Evolutionary conservation across 2,329 filamentous ascomycete genomes (phyloP), one percentile per base, ranked within the genome.

Genomic region (Colletotrichum orbiculare): DNA sequence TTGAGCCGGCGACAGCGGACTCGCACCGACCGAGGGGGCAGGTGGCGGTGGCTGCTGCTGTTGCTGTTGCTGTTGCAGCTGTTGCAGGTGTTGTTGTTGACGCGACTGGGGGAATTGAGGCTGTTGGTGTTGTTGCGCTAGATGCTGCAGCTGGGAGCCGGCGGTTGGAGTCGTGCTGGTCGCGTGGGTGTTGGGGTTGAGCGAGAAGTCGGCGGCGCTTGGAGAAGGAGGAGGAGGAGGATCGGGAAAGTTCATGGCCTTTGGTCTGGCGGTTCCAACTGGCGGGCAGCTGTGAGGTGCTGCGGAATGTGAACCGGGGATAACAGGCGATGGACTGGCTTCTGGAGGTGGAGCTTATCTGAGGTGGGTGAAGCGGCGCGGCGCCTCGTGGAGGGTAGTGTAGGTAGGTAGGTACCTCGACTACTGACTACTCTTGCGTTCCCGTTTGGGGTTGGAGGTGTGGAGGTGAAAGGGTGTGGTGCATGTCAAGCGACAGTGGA

Each of bases 191-290:
- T 49, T 69, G 70, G 47, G 72, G 71, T 49, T 78, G 77, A 66
- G 74, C 71, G 58, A 64, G 69, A 57, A 42, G 67, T 68, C 37
- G 65, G 70, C 42, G 60, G 57, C 56, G 73, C 69, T 66, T 68
- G 67, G 35, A 17, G 46, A 70, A 67, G 73, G 70, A 67, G 73
- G 35, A 17, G 46, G 71, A 67, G 73, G 70, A 67, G 73, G n/a
- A n/a, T n/a, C 66, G 67, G 69, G 72, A 73, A 76, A 74, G 73
- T 70, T 76, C 74, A 76, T 76, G 67, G 64, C 64, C 64, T 33
- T 56, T 43, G 54, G 48, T 59, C 47, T 59, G 56, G 56, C 53
- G 56, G 56, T 60, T 41, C 47, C 63, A 66, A 66, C 63, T 66
- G 63, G 63, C 63, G n/a, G 63, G 33, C 63, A 66, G 63, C 63